Percentiles rank a stretch among this genome's conserved stretches.
These are phyloP conservation scores for Gremmenia infestans DNA, from an alignment of 2,329 filamentous ascomycete genomes.

Conservation along the genomic window DNA sequence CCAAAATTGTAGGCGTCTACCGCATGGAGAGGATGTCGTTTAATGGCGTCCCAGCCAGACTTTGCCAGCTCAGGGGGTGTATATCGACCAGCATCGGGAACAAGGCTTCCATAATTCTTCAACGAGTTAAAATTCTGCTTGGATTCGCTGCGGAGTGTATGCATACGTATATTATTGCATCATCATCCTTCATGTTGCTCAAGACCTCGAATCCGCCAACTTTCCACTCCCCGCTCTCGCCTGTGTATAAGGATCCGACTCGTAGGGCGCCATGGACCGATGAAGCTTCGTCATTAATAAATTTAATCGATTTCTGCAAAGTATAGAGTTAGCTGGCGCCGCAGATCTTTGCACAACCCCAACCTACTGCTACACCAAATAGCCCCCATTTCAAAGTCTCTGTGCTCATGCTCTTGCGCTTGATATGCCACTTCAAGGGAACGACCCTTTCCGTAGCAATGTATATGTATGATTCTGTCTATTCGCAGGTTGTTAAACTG, in stretches of 20 bases:
- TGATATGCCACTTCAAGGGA: conserved; percentile 85
- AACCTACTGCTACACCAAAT: conserved; percentile 70
- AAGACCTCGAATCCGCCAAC: conserved; percentile 88
- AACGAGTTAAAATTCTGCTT: conserved; percentile 4
- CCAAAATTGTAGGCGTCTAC: conserved; percentile 87
- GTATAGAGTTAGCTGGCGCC: conserved; percentile 1
- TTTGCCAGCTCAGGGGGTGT: conserved; percentile 81
- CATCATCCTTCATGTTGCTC: conserved; percentile 93
- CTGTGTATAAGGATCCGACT: conserved; percentile 83
- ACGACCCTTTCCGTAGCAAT: conserved; percentile 89
- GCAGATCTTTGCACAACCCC: background rate
- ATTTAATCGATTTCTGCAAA: conserved; percentile 77
- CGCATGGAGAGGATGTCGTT: conserved; percentile 72
- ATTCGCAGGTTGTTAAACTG: conserved; percentile 22
- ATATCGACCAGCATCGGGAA: conserved; percentile 81
- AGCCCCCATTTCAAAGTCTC: conserved; percentile 98
- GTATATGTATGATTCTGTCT: conserved; percentile 94
- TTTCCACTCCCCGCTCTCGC: conserved; percentile 97
- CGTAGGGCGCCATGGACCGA: conserved; percentile 87
- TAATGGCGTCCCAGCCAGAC: conserved; percentile 87
- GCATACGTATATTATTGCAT: conserved; percentile 78
- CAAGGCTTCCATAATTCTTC: conserved; percentile 77
- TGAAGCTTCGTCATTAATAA: conserved; percentile 88
- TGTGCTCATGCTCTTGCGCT: conserved; percentile 77
- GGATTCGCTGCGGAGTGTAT: background rate